Percentiles rank a stretch among this genome's conserved stretches.
Evolutionary conservation across 208 protist genomes (phyloP).

Genomic region (Leishmania amazonensis): DNA sequence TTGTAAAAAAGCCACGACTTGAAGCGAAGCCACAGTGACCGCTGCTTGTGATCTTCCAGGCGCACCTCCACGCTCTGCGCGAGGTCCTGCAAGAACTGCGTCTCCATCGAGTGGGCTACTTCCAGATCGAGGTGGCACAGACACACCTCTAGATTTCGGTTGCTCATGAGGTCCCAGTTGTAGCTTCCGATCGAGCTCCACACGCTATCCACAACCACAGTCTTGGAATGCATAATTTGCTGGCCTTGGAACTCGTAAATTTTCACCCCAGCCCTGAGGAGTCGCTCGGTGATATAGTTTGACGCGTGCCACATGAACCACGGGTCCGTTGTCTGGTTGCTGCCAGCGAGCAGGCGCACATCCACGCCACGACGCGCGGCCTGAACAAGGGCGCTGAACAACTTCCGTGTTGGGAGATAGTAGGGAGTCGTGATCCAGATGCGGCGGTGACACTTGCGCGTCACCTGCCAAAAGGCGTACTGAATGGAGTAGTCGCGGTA

Average conservation of each 20-base stretch:
- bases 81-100: slow-evolving; percentile 82
- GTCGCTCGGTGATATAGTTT: slow-evolving; percentile 81
- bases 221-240: slow-evolving; percentile 94
- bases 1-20: slow-evolving; percentile 86
- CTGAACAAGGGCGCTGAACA: slow-evolving; percentile 73
- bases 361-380: slow-evolving; percentile 87
- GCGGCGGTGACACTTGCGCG: slow-evolving; percentile 71
- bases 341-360: slow-evolving; percentile 89
- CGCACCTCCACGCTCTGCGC: slow-evolving; percentile 64
- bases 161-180: slow-evolving; percentile 94
- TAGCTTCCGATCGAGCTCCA: slow-evolving; percentile 92
- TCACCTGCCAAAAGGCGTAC: slow-evolving; percentile 89
- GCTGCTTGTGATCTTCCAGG: slow-evolving; percentile 65
- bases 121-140: slow-evolving; percentile 70
- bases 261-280: slow-evolving; percentile 76
- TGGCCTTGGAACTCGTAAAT: slow-evolving; percentile 91
- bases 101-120: slow-evolving; percentile 81
- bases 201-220: slow-evolving; percentile 90
- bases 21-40: slow-evolving; percentile 71
- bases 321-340: slow-evolving; percentile 85
- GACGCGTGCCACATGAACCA: slow-evolving; percentile 93
- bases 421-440: slow-evolving; percentile 94
- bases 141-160: slow-evolving; percentile 92
- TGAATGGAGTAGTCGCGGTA: slow-evolving; percentile 88
- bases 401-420: slow-evolving; percentile 85